Conservation (phyloP, 2,329 filamentous ascomycete species). For the Botrytis fragariae region DNA sequence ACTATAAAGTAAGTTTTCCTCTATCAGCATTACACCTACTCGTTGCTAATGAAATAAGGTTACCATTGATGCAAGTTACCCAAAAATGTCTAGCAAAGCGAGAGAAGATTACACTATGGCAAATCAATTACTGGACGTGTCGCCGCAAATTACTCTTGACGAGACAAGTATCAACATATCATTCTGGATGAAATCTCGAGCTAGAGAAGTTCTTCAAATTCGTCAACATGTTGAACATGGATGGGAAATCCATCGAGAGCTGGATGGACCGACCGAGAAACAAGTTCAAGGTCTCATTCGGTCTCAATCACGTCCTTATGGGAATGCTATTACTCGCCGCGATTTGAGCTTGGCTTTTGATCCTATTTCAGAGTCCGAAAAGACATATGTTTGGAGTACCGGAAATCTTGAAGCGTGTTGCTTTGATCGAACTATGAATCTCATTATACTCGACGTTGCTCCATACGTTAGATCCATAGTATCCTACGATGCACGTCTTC, state of each 20-base stretch:
- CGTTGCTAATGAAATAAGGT: conserved; percentile 27
- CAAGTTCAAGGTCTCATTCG: conserved; percentile 31
- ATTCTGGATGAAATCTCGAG: conserved; percentile 34
- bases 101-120: conserved; percentile 54
- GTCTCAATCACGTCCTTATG: conserved; percentile 20
- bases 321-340: conserved; percentile 44
- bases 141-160: conserved; percentile 35
- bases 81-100: conserved; percentile 45
- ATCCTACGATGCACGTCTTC: conserved; percentile 68
- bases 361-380: conserved; percentile 54
- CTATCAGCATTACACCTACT: neutral
- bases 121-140: conserved; percentile 52
- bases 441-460: conserved; percentile 74
- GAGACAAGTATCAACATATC: conserved; percentile 30
- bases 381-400: conserved; percentile 38
- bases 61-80: conserved; percentile 31
- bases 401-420: conserved; percentile 63
- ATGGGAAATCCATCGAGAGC: conserved; percentile 28
- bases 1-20: conserved; percentile 30
- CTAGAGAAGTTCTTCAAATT: conserved; percentile 33
- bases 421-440: conserved; percentile 68
- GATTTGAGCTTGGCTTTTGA: conserved; percentile 61
- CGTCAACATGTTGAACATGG: conserved; percentile 29
- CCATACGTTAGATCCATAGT: conserved; percentile 89
- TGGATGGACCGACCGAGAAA: conserved; percentile 30